Base-by-base conservation (phyloP, 2,329 filamentous ascomycete genomes). In the Diaporthe eres region DNA sequence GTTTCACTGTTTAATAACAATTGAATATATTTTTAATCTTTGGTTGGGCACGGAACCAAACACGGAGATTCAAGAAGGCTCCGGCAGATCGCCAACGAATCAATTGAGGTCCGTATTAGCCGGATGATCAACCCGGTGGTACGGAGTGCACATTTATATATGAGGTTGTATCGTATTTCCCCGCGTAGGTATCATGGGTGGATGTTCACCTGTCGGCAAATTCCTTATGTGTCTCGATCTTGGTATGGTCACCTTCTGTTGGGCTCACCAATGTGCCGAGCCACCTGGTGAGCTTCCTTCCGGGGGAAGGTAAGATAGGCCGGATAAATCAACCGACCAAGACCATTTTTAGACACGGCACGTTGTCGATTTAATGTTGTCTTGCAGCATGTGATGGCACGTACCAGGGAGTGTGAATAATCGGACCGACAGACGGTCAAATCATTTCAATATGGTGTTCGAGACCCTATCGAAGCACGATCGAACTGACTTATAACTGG, bases 11-110 rank as follows among this genome's bases (percentile, higher is more conserved):
- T n/a, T 70, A 70, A 28, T 70, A 70, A 55, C 12, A 22, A 12
- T 1, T 28, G 34, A 70, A 70, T 70, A 8, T 22, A 9, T 10
- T 22, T 68, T 39, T 31, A 39, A 70, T 51, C n/a, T 55, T 42
- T 28, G 8, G 22, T 28, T 55, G n/a, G 65, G 31, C 19, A 39
- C 31, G 65, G 65, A 70, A 70, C 49, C 65, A 55, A 70, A 55
- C 13, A 70, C 65, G 47, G 65, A 28, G 15, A 22, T 70, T 42
- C 17, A 55, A 55, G 34, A 42, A 55, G 65, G 3, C 19, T 53
- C 49, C 65, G 65, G 65, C 22, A 70, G 65, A 70, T 70, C 47
- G 34, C 31, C 47, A 6, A 42, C 63, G 49, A 70, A 70, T 70
- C 65, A 70, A 55, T 42, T 8, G 34, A 22, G 49, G 17, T 42